These are phyloP conservation scores for Teunomyces kruisii DNA, from an alignment of 805 yeast genomes.

Conservation along the genomic window DNA sequence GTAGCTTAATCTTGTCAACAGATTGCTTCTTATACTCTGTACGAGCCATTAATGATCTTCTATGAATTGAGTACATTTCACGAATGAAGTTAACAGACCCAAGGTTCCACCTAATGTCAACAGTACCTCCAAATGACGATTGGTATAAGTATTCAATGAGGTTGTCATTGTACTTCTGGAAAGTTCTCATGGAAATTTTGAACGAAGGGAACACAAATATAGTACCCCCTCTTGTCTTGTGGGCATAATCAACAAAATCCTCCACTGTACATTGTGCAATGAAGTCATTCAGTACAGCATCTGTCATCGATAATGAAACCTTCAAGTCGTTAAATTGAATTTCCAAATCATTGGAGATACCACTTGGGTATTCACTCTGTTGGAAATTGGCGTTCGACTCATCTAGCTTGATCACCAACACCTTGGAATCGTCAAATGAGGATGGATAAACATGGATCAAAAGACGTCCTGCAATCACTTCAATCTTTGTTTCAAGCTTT, in stretches of 20 bases:
- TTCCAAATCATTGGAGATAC: conserved; percentile 56
- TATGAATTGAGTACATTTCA: conserved; percentile 90
- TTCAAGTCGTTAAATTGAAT: conserved; percentile 61
- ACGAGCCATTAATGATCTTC: conserved; percentile 67
- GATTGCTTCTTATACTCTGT: conserved; percentile 32
- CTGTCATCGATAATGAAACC: conserved; percentile 65
- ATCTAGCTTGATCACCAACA: conserved; percentile 60
- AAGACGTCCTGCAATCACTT: conserved; percentile 56
- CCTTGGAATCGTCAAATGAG: conserved; percentile 74
- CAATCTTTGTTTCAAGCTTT: conserved; percentile 65
- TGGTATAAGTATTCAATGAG: conserved; percentile 65
- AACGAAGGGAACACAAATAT: conserved; percentile 80
- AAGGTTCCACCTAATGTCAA: conserved; percentile 90
- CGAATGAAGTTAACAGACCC: conserved; percentile 88
- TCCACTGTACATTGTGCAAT: conserved; percentile 47
- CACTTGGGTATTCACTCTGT: conserved; percentile 45
- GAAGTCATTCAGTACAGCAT: conserved; percentile 50
- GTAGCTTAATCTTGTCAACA: conserved; percentile 33
- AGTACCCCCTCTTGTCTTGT: conserved; percentile 70
- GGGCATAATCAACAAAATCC: conserved; percentile 56
- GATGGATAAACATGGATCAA: conserved; percentile 77
- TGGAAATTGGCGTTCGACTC: conserved; percentile 53
- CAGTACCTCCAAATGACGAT: conserved; percentile 83
- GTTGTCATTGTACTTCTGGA: conserved; percentile 54
- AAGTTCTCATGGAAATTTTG: conserved; percentile 70